Conservation (phyloP, 1,139 yeast genomes). For the Arxiozyma telluris region DNA sequence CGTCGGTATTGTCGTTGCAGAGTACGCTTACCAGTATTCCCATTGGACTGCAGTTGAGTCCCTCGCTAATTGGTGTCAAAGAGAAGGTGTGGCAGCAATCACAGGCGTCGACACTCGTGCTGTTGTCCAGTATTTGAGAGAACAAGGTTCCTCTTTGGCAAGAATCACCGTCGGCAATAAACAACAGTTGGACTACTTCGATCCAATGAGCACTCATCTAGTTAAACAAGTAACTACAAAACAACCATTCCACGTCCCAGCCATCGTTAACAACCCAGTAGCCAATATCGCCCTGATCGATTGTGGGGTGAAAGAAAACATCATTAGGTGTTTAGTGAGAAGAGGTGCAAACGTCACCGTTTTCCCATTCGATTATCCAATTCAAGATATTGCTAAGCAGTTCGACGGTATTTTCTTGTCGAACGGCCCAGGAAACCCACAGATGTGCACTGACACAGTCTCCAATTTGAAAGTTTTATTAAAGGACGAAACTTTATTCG, state of each 20-base stretch:
- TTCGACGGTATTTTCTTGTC: constrained; percentile 93
- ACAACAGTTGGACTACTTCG: constrained; percentile 53
- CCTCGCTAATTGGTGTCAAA: constrained; percentile 88
- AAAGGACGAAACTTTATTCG: constrained; percentile 39
- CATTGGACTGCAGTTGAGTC: constrained; percentile 99
- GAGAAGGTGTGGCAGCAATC: constrained; percentile 94
- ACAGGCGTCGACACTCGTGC: constrained; percentile 97
- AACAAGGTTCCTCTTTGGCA: constrained; percentile 89
- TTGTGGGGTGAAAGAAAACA: constrained; percentile 97
- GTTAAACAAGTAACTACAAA: constrained; percentile 93
- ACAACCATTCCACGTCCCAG: constrained; percentile 83
- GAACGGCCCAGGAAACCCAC: constrained; percentile 98
- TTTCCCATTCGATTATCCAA: constrained; percentile 90
- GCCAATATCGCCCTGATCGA: constrained; percentile 87
- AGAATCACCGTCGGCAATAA: constrained; percentile 84
- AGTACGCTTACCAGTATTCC: constrained; percentile 87
- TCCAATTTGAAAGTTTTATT: constrained; percentile 65
- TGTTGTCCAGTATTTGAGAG: constrained; percentile 84
- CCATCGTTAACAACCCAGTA: constrained; percentile 20
- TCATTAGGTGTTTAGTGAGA: constrained; percentile 80
- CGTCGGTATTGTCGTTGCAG: constrained; percentile 92
- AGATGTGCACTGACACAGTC: constrained; percentile 79
- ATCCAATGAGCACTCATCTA: constrained; percentile 84
- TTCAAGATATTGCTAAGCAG: constrained; percentile 81
- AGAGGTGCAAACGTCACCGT: constrained; percentile 96